phyloP scores from a whole-genome alignment of 805 yeast genomes.

The Saturnispora diversa region DNA sequence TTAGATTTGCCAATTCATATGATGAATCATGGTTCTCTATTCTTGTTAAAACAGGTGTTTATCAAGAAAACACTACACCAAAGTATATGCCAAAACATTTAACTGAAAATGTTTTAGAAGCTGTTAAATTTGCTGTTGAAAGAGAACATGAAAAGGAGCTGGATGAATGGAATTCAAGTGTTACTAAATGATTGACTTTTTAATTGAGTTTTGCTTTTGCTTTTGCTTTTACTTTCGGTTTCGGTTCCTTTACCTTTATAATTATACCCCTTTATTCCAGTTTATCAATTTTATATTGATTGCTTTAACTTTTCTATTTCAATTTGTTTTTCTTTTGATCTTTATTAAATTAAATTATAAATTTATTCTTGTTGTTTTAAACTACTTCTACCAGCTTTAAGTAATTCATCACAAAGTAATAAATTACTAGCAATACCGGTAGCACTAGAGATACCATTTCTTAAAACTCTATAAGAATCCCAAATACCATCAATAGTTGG shows the following conservation, averaged over 20 bases:
- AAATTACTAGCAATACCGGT: slow-evolving; percentile 91
- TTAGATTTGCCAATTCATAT: slow-evolving; percentile 79
- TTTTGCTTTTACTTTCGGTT: not conserved
- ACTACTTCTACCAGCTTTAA: slow-evolving; percentile 94
- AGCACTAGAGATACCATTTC: slow-evolving; percentile 89
- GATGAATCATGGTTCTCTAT: slow-evolving; percentile 81
- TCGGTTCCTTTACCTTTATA: too few species aligned
- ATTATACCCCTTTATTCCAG: too few species aligned
- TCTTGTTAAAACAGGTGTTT: slow-evolving; percentile 80
- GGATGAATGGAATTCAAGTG: slow-evolving; percentile 56
- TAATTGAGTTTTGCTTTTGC: not conserved
- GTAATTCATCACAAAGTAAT: slow-evolving; percentile 87
- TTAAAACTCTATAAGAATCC: slow-evolving; percentile 90
- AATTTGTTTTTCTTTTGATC: too few species aligned
- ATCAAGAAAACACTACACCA: slow-evolving; percentile 71
- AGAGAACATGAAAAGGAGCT: slow-evolving; percentile 69
- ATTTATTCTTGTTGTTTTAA: slow-evolving; percentile 43
- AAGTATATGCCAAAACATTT: slow-evolving; percentile 70
- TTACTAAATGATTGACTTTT: slow-evolving; percentile 17
- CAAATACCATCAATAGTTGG: slow-evolving; percentile 91
- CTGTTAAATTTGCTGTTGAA: slow-evolving; percentile 76
- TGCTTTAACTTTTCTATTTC: too few species aligned
- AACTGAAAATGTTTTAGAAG: slow-evolving; percentile 69
- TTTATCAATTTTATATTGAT: too few species aligned
- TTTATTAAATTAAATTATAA: too few species aligned